Evolutionary conservation across 306 rosid species (phyloP).

Genomic region (Quercus engelmannii): DNA sequence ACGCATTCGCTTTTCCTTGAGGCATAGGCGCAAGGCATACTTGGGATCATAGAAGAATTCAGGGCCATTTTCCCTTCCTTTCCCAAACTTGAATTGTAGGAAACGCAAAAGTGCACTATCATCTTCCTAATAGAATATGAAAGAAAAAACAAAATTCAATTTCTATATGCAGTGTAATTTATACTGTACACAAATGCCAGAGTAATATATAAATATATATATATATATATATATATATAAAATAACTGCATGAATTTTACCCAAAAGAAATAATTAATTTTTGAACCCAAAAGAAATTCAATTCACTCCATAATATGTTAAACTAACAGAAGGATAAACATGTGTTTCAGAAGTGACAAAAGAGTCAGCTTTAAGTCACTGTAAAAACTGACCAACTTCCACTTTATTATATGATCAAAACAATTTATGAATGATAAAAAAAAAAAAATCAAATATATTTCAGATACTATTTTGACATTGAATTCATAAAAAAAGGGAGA

Average conservation of each 20-base stretch:
- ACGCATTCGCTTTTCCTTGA: constrained; percentile 95
- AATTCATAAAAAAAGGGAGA: neutral
- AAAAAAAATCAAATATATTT: neutral
- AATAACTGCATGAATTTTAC: neutral
- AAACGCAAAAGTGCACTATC: constrained; percentile 83
- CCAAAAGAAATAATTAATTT: neutral
- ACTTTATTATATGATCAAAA: neutral
- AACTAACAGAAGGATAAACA: neutral
- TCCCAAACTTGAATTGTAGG: constrained; percentile 93
- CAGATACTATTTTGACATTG: neutral
- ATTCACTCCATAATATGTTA: neutral
- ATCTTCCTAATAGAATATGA: constrained; percentile 66
- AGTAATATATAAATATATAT: neutral
- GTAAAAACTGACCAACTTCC: neutral
- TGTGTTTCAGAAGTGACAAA: neutral
- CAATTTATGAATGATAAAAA: neutral
- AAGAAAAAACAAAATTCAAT: constrained; percentile 20
- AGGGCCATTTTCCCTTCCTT: constrained; percentile 86
- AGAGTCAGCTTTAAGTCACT: neutral
- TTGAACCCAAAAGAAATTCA: neutral
- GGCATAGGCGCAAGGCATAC: constrained; percentile 96
- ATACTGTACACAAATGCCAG: neutral
- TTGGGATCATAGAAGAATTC: constrained; percentile 98
- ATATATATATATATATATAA: neutral
- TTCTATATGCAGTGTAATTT: neutral